A percentile compares a stretch with the other conserved stretches of the same genome.
Conservation (phyloP, 2,329 filamentous ascomycete genomes). For the Penicillium sp. region DNA sequence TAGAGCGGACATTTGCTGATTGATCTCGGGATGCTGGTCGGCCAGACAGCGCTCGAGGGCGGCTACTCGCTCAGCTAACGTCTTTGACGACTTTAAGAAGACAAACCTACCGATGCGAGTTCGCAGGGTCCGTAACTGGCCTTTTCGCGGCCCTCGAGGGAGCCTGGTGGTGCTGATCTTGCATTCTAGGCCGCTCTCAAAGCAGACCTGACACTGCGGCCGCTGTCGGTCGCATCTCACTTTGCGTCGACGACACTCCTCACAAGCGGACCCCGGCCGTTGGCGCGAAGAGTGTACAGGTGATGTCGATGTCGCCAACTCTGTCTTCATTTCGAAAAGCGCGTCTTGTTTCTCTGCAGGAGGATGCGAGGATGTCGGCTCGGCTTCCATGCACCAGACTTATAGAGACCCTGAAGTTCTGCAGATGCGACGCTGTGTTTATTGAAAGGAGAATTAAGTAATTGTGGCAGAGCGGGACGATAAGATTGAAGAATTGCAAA, state of each 20-base stretch:
- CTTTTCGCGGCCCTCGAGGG: constrained; percentile 35
- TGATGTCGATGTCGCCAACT: constrained; percentile 19
- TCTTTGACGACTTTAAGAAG: not conserved
- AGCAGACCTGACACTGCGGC: constrained; percentile 34
- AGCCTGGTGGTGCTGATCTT: constrained; percentile 32
- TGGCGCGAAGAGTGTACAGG: constrained; percentile 26
- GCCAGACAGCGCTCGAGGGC: constrained; percentile 34
- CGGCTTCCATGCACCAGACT: not conserved
- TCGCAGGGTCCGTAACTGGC: constrained; percentile 33
- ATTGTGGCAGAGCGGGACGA: not conserved
- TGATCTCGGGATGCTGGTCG: constrained; percentile 31
- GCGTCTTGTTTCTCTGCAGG: not conserved
- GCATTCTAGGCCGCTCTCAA: constrained; percentile 34
- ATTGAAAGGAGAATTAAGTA: constrained; percentile 7
- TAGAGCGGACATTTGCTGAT: constrained; percentile 21
- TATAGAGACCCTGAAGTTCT: constrained; percentile 1
- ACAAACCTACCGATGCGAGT: constrained; percentile 32
- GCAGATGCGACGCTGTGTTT: constrained; percentile 2
- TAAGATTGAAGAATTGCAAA: not conserved
- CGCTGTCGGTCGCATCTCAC: constrained; percentile 34
- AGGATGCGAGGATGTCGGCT: not conserved
- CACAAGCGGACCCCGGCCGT: constrained; percentile 35
- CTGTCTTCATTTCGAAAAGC: constrained; percentile 4
- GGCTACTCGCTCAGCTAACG: constrained; percentile 21
- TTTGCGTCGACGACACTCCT: constrained; percentile 37